Conservation (phyloP, 208 protist genomes). For the Tritrichomonas musculus region DNA sequence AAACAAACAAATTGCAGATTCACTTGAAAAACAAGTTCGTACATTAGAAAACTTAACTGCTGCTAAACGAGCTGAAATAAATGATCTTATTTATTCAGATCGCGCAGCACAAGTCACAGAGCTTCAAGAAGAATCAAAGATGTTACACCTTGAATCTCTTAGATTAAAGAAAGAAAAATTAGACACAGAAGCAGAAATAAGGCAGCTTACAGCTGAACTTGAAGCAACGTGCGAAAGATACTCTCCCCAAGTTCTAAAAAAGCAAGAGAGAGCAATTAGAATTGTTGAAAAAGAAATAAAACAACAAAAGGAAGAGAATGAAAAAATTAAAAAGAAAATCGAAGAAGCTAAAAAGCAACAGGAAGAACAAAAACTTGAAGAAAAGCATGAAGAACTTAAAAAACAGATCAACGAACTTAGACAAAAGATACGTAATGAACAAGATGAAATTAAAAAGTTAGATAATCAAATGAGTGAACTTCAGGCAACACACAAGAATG, state of each 20-base stretch:
- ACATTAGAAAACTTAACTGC: neutral
- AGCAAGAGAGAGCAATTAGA: neutral
- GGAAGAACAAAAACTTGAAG: neutral
- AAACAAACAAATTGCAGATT: neutral
- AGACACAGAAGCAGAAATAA: neutral
- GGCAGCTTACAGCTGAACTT: neutral
- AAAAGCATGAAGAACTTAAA: too few relatives aligned
- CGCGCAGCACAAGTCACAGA: neutral
- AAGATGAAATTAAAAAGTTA: too few relatives aligned
- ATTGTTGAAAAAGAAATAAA: neutral
- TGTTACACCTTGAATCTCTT: neutral
- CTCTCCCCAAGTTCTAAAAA: neutral
- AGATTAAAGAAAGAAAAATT: neutral
- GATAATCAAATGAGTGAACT: too few relatives aligned
- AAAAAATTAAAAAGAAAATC: neutral
- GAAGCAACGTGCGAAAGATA: neutral
- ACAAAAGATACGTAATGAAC: too few relatives aligned
- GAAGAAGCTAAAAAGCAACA: neutral
- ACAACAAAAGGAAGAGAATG: neutral
- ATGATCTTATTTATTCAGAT: neutral
- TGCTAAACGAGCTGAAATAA: neutral
- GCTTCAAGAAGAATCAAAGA: slow-evolving; percentile 23
- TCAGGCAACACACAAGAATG: too few relatives aligned
- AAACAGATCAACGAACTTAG: too few relatives aligned
- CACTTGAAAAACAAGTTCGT: neutral